Evolutionary conservation across 257 asterid species (phyloP).

Genomic region (Rauvolfia tetraphylla): DNA sequence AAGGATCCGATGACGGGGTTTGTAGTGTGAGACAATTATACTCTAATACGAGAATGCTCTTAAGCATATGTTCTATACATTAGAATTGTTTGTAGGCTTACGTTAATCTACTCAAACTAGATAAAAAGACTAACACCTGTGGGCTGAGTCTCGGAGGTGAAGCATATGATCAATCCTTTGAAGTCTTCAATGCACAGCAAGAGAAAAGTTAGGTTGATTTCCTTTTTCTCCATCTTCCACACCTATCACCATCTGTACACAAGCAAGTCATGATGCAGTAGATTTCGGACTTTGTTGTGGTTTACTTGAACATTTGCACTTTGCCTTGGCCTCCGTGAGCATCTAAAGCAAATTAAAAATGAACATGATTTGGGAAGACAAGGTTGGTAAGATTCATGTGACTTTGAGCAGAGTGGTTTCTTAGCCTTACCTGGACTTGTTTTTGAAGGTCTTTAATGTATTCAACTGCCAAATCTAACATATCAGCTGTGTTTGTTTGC

Average conservation of each 20-base stretch:
- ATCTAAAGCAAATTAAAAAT: conserved; percentile 35
- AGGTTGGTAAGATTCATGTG: conserved; percentile 38
- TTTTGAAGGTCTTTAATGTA: conserved; percentile 79
- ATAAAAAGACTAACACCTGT: neutral
- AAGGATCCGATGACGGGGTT: neutral
- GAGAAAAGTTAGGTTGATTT: conserved; percentile 2
- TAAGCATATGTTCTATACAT: neutral
- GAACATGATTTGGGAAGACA: conserved; percentile 9
- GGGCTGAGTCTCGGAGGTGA: neutral
- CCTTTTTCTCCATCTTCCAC: neutral
- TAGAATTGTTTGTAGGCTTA: neutral
- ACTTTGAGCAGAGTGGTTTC: conserved; percentile 5
- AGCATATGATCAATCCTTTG: neutral
- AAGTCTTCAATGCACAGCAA: neutral
- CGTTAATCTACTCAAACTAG: conserved; percentile 4
- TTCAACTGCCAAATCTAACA: conserved; percentile 86
- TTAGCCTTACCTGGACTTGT: conserved; percentile 55
- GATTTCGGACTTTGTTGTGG: neutral
- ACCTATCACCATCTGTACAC: conserved; percentile 19
- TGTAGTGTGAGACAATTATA: neutral
- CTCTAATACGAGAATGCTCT: too few species aligned
- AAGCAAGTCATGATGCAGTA: conserved; percentile 6
- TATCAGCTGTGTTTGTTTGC: conserved; percentile 91
- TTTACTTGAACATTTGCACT: conserved; percentile 46
- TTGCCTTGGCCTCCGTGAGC: conserved; percentile 57